Conservation (phyloP, 2,329 filamentous ascomycete species). For the Paraconiothyrium brasiliense region DNA sequence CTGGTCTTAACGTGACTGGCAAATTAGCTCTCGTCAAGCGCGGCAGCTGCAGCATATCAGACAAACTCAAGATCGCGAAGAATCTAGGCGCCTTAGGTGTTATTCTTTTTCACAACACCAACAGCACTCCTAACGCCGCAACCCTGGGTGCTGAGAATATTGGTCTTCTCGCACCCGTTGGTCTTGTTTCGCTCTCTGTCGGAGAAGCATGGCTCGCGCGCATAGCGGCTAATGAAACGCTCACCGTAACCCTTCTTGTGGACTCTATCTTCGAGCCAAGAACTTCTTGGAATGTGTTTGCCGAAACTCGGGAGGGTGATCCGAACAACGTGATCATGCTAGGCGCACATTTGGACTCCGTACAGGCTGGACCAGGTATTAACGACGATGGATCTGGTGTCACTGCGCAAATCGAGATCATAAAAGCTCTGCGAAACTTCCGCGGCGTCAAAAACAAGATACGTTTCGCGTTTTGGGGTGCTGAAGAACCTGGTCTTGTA, state of each 20-base stretch:
- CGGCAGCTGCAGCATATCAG: constrained; percentile 8
- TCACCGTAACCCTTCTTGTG: constrained; percentile 10
- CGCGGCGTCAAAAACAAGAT: constrained; percentile 71
- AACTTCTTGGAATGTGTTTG: constrained; percentile 67
- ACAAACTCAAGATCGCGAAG: constrained; percentile 14
- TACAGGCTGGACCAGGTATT: constrained; percentile 64
- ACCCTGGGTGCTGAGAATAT: constrained; percentile 16
- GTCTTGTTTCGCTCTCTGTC: constrained; percentile 12
- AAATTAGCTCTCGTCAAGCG: constrained; percentile 14
- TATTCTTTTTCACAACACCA: constrained; percentile 16
- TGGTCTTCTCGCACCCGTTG: constrained; percentile 12
- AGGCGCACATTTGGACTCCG: constrained; percentile 24
- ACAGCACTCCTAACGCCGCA: constrained; percentile 14
- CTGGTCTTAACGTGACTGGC: constrained; percentile 14
- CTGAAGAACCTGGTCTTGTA: constrained; percentile 72
- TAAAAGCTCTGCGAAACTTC: constrained; percentile 59
- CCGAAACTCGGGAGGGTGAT: constrained; percentile 69
- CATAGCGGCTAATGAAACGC: constrained; percentile 9
- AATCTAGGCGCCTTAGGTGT: constrained; percentile 11
- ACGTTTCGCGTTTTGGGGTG: constrained; percentile 74
- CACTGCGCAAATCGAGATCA: constrained; percentile 68
- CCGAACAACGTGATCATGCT: constrained; percentile 58
- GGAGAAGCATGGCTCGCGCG: constrained; percentile 12
- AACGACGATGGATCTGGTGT: constrained; percentile 60
- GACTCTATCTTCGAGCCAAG: constrained; percentile 57